Base-by-base conservation (phyloP, 345 rosid species). In the Clausena lansium region DNA sequence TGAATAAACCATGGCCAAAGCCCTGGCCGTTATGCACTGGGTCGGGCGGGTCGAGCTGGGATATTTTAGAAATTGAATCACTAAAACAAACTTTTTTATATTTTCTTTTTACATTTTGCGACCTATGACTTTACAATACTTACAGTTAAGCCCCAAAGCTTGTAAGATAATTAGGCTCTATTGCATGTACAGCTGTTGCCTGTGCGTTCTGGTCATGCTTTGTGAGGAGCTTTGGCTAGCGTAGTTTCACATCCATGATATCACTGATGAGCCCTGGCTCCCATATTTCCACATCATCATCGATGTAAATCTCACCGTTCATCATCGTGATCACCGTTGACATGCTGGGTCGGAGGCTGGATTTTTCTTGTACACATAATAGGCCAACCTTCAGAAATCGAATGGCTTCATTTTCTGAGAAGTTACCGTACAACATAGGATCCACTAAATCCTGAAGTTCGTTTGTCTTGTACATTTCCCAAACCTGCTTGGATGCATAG, bases 311-410 rank as follows among this genome's bases (percentile, higher is more conserved):
- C 78, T 83, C 84, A 36, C 45, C 67, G 61, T 67, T 77, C 81
- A 87, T 77, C 80, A 87, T 79, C 71, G 73, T 76, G 4, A 81
- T 57, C 5, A 71, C 80, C 8, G 19, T 75, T 14, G 90, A 85
- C 80, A 87, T 77, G 3, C 27, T 32, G 0, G 87, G 84, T 19
- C 81, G 76, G 35, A 64, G 64, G 68, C 78, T 66, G 75, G 77
- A 24, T 63, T 77, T 80, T 63, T 83, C 82, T 54, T 83, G 86
- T 11, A 82, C 85, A 33, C 89, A 86, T 0, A 86, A 78, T 10
- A 78, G 67, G 20, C 72, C 83, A 2, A 82, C 69, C 80, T 78
- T 81, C 19, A 83, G 61, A 67, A 77, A 81, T 59, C 79, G 19
- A 27, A 76, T 3, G 58, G 84, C 84, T 78, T 86, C 86, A 17